Evolutionary conservation across 2,329 filamentous ascomycete species (phyloP), one percentile per base, ranked within the genome.

Genomic region (Neofusicoccum parvum): DNA sequence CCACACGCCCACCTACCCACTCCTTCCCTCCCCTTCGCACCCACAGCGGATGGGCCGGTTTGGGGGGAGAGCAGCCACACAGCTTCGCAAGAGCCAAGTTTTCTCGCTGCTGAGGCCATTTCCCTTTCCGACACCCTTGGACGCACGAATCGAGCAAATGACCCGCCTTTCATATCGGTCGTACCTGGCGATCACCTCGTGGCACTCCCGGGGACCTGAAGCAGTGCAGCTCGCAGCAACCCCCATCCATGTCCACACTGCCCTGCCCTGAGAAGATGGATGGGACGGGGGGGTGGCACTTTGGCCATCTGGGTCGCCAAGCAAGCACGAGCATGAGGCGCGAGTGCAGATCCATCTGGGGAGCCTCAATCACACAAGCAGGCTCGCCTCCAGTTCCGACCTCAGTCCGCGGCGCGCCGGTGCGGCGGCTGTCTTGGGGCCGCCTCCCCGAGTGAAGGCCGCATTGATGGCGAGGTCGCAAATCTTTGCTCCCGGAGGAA

Each of bases 151-250:
- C 56, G 41, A 60, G 56, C 43, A 48, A 37, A 15, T 15, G 62
- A 53, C 50, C 62, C 62, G 50, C 48, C 50, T 64, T 64, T 64
- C 49, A 64, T 56, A 64, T 64, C 51, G 37, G 41, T 46, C 43
- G 63, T 65, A 58, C 63, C 63, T 65, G 63, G 45, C 51, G 63
- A 65, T 65, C 63, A 37, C 63, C 63, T 65, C 63, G 63, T 65
- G 63, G 63, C 63, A 37, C 56, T 60, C 27, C 56, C 32, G 56
- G 27, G 56, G 43, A 60, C 56, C 56, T 48, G 56, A 48, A 32
- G 37, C 39, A 15, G 27, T 32, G 54, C 54, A 36, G 15, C n/a
- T 46, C n/a, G 43, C 56, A 48, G 27, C 54, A 56, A 17, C 56
- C 41, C 15, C 37, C 43, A 60, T 48, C 41, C 56, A 60, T 60